Conservation (phyloP, 257 asterid genomes). For the Solanum peruvianum region DNA sequence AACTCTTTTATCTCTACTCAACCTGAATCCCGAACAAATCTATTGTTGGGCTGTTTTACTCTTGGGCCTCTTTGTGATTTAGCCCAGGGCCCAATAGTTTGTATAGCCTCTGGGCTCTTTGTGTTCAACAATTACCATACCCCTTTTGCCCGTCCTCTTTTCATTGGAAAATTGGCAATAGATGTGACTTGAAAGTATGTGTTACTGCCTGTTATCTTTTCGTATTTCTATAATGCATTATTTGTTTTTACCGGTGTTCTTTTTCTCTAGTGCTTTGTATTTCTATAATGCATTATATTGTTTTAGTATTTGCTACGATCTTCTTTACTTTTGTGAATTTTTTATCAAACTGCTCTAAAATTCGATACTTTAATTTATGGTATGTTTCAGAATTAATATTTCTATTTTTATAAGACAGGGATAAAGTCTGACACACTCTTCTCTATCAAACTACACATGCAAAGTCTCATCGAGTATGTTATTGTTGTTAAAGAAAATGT, state of each 20-base stretch:
- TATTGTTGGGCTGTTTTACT: too few relatives aligned
- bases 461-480: too few relatives aligned
- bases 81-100: too few relatives aligned
- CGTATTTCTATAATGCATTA: neutral
- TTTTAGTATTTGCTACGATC: neutral
- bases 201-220: neutral
- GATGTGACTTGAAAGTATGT: neutral
- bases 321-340: too few relatives aligned
- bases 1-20: too few relatives aligned
- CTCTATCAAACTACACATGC: neutral
- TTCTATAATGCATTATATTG: neutral
- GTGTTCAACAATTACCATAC: too few relatives aligned
- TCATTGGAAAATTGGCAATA: neutral
- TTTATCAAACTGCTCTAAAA: neutral
- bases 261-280: neutral
- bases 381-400: too few relatives aligned
- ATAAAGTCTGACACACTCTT: too few relatives aligned
- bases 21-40: too few relatives aligned
- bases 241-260: neutral
- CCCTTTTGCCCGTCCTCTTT: too few relatives aligned
- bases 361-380: neutral
- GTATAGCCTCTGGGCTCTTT: too few relatives aligned
- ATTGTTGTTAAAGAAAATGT: neutral
- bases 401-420: neutral
- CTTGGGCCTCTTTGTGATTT: too few relatives aligned